Evolutionary conservation across 192 early-diverging fungal genomes (phyloP).

Genomic region (Mortierella antarctica): DNA sequence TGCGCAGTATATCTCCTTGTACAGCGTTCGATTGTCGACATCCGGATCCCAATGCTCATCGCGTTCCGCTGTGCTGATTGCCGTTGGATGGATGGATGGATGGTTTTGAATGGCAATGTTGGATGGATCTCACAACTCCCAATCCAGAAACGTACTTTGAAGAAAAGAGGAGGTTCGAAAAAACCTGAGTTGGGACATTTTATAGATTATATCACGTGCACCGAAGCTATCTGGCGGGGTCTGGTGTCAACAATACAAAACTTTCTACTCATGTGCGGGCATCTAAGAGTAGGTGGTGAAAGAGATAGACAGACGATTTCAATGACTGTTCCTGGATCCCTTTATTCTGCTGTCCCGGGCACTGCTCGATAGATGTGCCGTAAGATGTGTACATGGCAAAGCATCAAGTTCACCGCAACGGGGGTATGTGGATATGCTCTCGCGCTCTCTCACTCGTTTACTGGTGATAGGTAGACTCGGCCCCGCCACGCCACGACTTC

Average conservation of each 20-base stretch:
- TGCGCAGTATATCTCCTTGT: no score
- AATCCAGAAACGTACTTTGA: not conserved
- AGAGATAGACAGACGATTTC: not conserved
- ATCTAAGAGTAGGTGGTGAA: no score
- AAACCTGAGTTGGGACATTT: not conserved
- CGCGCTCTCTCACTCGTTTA: slow-evolving; percentile 7
- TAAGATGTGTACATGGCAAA: no score
- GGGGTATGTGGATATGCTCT: no score
- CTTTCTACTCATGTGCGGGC: no score
- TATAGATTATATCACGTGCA: no score
- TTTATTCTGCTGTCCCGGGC: not conserved
- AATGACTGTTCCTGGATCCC: not conserved
- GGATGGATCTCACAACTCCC: not conserved
- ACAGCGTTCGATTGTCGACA: no score
- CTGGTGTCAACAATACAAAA: no score
- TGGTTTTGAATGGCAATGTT: slow-evolving; percentile 39
- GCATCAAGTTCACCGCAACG: no score
- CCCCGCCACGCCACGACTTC: slow-evolving; percentile 51
- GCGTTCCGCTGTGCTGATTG: not conserved
- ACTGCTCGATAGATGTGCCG: not conserved
- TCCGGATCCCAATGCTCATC: no score
- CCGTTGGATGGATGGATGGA: slow-evolving; percentile 29
- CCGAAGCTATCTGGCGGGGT: no score
- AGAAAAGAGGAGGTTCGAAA: slow-evolving; percentile 30
- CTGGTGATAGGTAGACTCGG: slow-evolving; percentile 55